These are phyloP conservation scores for Zygoascus flipseniorum DNA, from an alignment of 805 yeast genomes.

Conservation along the genomic window DNA sequence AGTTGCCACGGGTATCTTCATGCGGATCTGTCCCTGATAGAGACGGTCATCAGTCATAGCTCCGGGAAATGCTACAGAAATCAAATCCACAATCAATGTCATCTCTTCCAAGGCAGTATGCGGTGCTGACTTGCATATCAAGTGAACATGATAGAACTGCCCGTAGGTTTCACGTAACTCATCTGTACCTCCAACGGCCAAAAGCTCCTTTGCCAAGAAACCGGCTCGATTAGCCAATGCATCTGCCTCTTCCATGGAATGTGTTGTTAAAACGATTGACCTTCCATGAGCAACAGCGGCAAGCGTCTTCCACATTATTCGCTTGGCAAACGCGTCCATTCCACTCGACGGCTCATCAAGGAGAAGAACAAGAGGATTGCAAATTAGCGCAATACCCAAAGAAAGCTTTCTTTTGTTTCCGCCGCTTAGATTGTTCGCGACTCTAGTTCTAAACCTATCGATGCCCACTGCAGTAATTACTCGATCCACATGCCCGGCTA, in stretches of 20 bases:
- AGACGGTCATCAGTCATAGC: slow-evolving; percentile 23
- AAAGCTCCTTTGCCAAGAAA: slow-evolving; percentile 23
- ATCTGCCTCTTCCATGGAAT: slow-evolving; percentile 33
- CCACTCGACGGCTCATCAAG: slow-evolving; percentile 34
- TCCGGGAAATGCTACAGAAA: slow-evolving; percentile 18
- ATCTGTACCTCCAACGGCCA: slow-evolving; percentile 28
- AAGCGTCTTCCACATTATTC: slow-evolving; percentile 31
- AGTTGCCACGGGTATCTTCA: slow-evolving; percentile 20
- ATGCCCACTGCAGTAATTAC: slow-evolving; percentile 29
- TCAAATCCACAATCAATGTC: slow-evolving; percentile 19
- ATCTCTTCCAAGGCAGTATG: slow-evolving; percentile 22
- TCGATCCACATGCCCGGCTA: slow-evolving; percentile 22
- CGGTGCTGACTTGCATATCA: slow-evolving; percentile 25
- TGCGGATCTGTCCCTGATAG: slow-evolving; percentile 27
- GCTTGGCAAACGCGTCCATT: slow-evolving; percentile 32
- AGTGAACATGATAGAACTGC: slow-evolving; percentile 24
- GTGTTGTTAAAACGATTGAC: slow-evolving; percentile 29
- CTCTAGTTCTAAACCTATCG: slow-evolving; percentile 23
- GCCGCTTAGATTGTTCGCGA: slow-evolving; percentile 28
- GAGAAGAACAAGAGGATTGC: slow-evolving; percentile 28
- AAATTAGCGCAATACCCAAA: slow-evolving; percentile 29
- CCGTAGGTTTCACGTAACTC: slow-evolving; percentile 24
- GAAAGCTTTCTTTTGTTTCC: slow-evolving; percentile 32
- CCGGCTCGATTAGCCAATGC: slow-evolving; percentile 30
- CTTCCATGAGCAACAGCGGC: slow-evolving; percentile 26